Percentiles rank a stretch among this genome's conserved stretches.
Conservation (phyloP, 1,284 basidiomycete species). For the Entoloma clypeatum region DNA sequence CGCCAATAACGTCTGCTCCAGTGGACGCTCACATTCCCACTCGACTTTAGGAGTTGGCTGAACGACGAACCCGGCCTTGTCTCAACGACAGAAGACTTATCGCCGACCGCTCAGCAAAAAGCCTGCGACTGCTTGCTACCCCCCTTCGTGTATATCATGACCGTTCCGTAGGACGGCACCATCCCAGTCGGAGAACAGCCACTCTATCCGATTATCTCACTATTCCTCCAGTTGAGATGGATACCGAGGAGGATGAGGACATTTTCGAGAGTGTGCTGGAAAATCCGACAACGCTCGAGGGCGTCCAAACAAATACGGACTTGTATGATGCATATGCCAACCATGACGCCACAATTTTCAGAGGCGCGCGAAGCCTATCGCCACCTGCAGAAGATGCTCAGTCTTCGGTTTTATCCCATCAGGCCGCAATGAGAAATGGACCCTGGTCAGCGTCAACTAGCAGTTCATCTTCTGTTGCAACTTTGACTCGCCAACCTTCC, state of each 20-base stretch:
- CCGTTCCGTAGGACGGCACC: conserved; percentile 31
- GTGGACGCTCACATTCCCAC: conserved; percentile 1
- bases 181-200: conserved; percentile 32
- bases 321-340: conserved; percentile 49
- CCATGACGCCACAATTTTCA: conserved; percentile 15
- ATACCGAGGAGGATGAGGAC: conserved; percentile 60
- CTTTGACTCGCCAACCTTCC: conserved; percentile 41
- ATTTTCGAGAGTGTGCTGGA: conserved; percentile 42
- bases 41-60: conserved; percentile 59
- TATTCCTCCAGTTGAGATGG: conserved; percentile 46
- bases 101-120: conserved; percentile 58
- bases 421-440: conserved; percentile 24
- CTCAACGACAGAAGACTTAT: conserved; percentile 55
- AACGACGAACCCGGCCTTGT: conserved; percentile 52
- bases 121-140: conserved; percentile 52
- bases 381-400: conserved; percentile 31
- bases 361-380: conserved; percentile 24
- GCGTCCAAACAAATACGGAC: conserved; percentile 51
- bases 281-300: conserved; percentile 39
- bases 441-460: conserved; percentile 30
- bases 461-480: conserved; percentile 21
- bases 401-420: conserved; percentile 21
- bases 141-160: conserved; percentile 49
- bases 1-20: background rate
- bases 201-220: conserved; percentile 47